Base-by-base conservation (phyloP, 1,284 basidiomycete species). In the Peniophora sp. region DNA sequence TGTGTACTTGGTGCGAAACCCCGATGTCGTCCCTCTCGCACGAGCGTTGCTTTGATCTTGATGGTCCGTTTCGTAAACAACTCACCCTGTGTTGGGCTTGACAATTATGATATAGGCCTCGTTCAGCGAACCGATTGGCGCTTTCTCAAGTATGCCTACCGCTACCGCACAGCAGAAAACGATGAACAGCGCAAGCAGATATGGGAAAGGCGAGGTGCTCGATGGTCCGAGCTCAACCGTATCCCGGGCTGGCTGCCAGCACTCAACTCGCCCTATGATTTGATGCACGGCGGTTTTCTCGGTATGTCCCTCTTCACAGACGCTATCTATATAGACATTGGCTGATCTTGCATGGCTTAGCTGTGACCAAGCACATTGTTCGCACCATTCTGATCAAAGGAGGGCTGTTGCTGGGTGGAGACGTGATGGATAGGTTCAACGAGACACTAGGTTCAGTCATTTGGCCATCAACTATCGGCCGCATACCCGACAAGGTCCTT, bases 371-470 rank as follows among this genome's bases (percentile, higher is more conserved):
- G 38, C 61, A 64, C 52, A 25, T 60, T 2, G 45, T 53, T n/a
- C 55, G 55, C 24, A 53, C 53, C 11, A 62, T 64, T 14, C 47
- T 5, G 27, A 32, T 63, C 2, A 44, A 52, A 44, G 55, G 49
- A 2, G 55, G 52, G 17, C 56, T 59, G 0, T 56, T 64, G 58
- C n/a, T n/a, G n/a, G n/a, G n/a, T n/a, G n/a, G n/a, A n/a, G n/a
- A n/a, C n/a, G n/a, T n/a, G n/a, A n/a, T n/a, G n/a, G n/a, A n/a
- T n/a, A n/a, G n/a, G n/a, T n/a, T n/a, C n/a, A n/a, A n/a, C n/a
- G n/a, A n/a, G n/a, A n/a, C n/a, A n/a, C n/a, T n/a, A n/a, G n/a
- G n/a, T 53, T 64, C 49, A 54, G 12, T 62, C 1, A 50, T 59
- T 48, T 64, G 62, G 59, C 62, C 62, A 1, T 38, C 52, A 3